Base-by-base conservation (phyloP, 495 filamentous ascomycete genomes). In the Penicillium bialowiezense region DNA sequence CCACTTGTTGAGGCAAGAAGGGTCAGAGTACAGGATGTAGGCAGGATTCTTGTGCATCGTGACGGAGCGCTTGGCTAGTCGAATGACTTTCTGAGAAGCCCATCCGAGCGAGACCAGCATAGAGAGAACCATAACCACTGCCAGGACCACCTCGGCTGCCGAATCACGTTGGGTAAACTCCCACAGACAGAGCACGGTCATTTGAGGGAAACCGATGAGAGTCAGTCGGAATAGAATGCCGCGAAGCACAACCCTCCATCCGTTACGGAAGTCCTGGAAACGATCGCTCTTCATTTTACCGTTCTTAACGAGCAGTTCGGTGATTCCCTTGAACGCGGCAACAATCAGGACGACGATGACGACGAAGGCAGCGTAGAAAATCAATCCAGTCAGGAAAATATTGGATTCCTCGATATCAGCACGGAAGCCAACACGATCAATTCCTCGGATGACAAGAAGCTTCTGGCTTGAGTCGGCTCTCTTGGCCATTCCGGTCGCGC, bases 11-110 rank as follows among this genome's bases (percentile, higher is more conserved):
- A 98, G 73, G 28, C 88, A 84, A 41, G 87, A 78, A 8, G 91
- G 90, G 60, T 98, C 93, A 7, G 93, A 96, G 75, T 95, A 98
- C 31, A 98, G 81, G 56, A 97, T 96, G 61, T 97, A 97, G 38
- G 90, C 92, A 9, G 93, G 92, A 66, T 97, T 98, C 63, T 90
- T 90, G 78, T 98, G 92, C 80, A 96, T 88, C 9, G 80, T 69
- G 46, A 96, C 84, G 5, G 91, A 96, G 45, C 90, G 87, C 54
- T 86, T 88, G 14, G 93, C 93, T 43, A 98, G 82, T 12, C 82
- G 81, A 59, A 93, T 86, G 38, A 98, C 91, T 73, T 96, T 96
- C 64, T 84, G 83, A 2, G 89, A 81, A 17, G 90, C 93, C 87
- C 89, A 98, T 34, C 70, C 81, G n/a, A 98, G 76, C 15, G 91